A percentile compares a stretch with the other conserved stretches of the same genome.
Conservation (phyloP, 2,329 filamentous ascomycete genomes). For the Fusarium sp. region DNA sequence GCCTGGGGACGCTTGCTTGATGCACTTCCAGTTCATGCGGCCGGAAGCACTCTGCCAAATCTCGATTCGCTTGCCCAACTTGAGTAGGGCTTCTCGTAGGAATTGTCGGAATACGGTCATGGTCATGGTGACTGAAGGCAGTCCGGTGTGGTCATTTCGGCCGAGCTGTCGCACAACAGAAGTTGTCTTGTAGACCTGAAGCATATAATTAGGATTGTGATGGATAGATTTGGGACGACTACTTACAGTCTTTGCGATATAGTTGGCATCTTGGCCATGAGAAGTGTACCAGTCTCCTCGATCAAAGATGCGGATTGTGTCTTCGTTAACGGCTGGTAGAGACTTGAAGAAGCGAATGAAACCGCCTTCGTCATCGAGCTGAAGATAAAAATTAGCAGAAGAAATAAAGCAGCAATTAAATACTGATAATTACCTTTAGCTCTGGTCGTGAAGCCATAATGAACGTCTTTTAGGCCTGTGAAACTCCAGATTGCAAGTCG, state of each 20-base stretch:
- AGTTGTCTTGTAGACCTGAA: constrained; percentile 93
- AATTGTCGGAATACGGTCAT: constrained; percentile 96
- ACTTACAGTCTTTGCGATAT: constrained; percentile 79
- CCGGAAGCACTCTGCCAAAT: constrained; percentile 82
- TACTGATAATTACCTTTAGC: constrained; percentile 66
- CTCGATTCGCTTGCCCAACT: constrained; percentile 89
- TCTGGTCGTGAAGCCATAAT: constrained; percentile 78
- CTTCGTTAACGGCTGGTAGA: constrained; percentile 75
- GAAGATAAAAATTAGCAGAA: constrained; percentile 14
- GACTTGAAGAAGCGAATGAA: constrained; percentile 97
- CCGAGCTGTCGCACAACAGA: constrained; percentile 93
- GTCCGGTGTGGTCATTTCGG: constrained; percentile 81
- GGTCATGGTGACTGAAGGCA: constrained; percentile 95
- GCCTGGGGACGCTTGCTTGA: constrained; percentile 92
- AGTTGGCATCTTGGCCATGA: constrained; percentile 86
- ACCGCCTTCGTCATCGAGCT: constrained; percentile 96
- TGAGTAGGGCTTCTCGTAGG: constrained; percentile 91
- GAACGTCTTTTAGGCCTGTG: constrained; percentile 18
- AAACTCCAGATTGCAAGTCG: constrained; percentile 16
- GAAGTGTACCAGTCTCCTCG: constrained; percentile 95
- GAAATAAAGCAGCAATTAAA: neutral
- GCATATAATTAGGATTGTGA: constrained; percentile 7
- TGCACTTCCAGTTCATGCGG: constrained; percentile 90
- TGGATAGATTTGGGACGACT: neutral
- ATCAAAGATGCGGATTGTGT: constrained; percentile 91